Percentiles rank a stretch among this genome's conserved stretches.
Evolutionary conservation across 2,329 filamentous ascomycete genomes (phyloP).

Genomic region (Penicillium sp.): DNA sequence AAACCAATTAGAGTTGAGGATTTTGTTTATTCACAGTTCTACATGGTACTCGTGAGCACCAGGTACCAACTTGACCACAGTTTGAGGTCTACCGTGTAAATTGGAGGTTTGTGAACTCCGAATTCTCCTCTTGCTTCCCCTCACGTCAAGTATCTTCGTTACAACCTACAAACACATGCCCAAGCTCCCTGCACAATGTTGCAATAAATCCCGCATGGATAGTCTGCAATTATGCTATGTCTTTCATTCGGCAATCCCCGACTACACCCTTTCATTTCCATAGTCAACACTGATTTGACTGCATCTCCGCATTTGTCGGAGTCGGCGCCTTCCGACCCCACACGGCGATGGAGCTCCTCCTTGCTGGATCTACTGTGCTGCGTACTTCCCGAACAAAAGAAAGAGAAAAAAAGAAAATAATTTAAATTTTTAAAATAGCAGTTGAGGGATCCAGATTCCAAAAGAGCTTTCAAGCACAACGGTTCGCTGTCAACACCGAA

Average conservation of each 20-base stretch:
- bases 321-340: constrained; percentile 20
- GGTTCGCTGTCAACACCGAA: constrained; percentile 31
- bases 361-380: constrained; percentile 22
- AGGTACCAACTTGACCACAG: neutral
- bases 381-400: constrained; percentile 16
- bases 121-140: neutral
- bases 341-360: constrained; percentile 10
- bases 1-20: constrained; percentile 13
- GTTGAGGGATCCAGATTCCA: constrained; percentile 26
- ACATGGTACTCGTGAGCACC: constrained; percentile 8
- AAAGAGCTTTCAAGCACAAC: constrained; percentile 17
- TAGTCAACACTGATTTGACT: constrained; percentile 4
- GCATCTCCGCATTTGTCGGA: constrained; percentile 16
- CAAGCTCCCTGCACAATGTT: constrained; percentile 9
- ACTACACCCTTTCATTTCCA: neutral
- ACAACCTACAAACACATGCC: neutral
- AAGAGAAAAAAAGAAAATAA: constrained; percentile 15
- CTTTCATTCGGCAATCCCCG: neutral
- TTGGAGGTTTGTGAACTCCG: constrained; percentile 1
- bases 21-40: constrained; percentile 4
- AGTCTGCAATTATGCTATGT: neutral
- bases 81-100: constrained; percentile 21
- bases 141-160: neutral
- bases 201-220: constrained; percentile 8
- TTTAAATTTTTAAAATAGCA: constrained; percentile 18